Evolutionary conservation across 1,284 basidiomycete species (phyloP), one percentile per base, ranked within the genome.

Genomic region (Peniophora sp.): DNA sequence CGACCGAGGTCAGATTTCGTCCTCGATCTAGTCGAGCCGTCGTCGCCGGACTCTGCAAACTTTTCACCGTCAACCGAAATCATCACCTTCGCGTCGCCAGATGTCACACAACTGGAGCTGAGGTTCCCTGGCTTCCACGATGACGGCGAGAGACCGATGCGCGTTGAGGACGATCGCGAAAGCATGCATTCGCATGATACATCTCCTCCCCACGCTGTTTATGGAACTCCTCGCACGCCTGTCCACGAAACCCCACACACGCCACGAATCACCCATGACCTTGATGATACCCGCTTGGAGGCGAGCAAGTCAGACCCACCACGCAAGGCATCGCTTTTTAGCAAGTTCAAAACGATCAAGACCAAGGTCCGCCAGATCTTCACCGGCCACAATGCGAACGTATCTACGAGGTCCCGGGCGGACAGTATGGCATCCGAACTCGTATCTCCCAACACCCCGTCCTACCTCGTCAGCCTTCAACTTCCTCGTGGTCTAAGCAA

Each of bases 61-160:
- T 58, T 58, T 47, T 57, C 57, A 11, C 53, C 56, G 14, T 35
- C 44, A 10, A 35, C 49, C 16, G 50, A 53, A 50, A 8, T 55
- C 50, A 53, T 52, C 23, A 16, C 56, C 45, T 55, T 65, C 9
- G 55, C 61, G 25, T 68, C 66, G n/a, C 67, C 66, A 24, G 58
- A 59, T 16, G 59, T 63, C n/a, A 67, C 65, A 48, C 61, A 59
- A 45, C 59, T 63, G 48, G 51, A 48, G 5, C 49, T 57, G 22
- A 55, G 45, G 8, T 38, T 46, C 17, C 39, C 55, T 20, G 35
- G 38, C n/a, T n/a, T 20, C 8, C n/a, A 41, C 38, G 5, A 41
- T 8, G n/a, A 36, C 19, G 12, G 35, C 35, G 27, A 59, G 27
- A 32, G 6, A 5, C 27, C 5, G 5, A 32, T 12, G 6, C 27